Percentiles rank a stretch among this genome's conserved stretches.
phyloP scores from a whole-genome alignment of 1,139 yeast genomes.

The Eremothecium gossypii region DNA sequence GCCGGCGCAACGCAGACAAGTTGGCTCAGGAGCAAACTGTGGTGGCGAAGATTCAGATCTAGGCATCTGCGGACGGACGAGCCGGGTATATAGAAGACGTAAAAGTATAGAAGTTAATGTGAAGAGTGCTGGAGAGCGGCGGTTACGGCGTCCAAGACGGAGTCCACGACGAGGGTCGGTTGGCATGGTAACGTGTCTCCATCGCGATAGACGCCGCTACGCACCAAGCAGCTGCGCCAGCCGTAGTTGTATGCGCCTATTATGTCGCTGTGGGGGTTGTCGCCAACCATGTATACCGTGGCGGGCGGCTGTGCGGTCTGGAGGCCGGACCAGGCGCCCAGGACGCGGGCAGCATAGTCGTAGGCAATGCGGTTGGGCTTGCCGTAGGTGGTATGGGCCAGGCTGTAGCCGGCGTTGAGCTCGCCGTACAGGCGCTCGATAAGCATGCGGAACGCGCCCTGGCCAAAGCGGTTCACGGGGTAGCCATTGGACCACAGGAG shows the following conservation, averaged over 20 bases:
- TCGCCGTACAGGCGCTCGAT: conserved; percentile 56
- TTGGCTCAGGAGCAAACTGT: conserved; percentile 39
- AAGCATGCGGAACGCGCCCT: conserved; percentile 73
- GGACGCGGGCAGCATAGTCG: conserved; percentile 69
- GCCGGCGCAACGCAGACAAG: conserved; percentile 45
- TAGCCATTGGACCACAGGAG: conserved; percentile 87
- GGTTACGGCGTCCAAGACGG: conserved; percentile 15
- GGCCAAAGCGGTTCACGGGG: conserved; percentile 74
- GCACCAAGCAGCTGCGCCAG: conserved; percentile 77
- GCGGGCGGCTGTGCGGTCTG: conserved; percentile 22
- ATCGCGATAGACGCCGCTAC: conserved; percentile 80
- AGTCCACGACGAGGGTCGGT: conserved; percentile 34
- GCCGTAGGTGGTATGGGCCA: conserved; percentile 62
- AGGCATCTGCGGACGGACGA: neutral
- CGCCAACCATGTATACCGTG: conserved; percentile 86
- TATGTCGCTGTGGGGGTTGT: conserved; percentile 89
- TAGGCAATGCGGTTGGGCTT: conserved; percentile 78
- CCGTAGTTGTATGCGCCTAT: conserved; percentile 80
- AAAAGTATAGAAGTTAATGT: neutral
- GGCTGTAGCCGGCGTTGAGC: conserved; percentile 40
- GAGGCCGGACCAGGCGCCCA: conserved; percentile 44
- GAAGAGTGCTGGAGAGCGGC: neutral
- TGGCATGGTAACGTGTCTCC: conserved; percentile 42
- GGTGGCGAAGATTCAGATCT: conserved; percentile 34
- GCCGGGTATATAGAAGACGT: neutral